Base-by-base conservation (phyloP, 345 rosid species). In the Passiflora organensis region DNA sequence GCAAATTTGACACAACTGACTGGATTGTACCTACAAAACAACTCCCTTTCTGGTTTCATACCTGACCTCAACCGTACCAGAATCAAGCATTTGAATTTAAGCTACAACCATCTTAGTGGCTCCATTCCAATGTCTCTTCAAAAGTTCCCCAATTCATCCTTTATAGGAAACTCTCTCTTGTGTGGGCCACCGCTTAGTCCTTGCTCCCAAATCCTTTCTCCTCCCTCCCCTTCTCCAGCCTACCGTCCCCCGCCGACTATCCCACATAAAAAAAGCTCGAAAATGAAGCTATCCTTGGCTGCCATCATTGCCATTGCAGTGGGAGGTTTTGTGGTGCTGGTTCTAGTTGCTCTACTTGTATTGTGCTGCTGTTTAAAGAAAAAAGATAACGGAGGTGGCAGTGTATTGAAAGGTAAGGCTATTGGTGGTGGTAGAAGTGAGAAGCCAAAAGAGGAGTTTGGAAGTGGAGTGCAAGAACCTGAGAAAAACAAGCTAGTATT, bases 401-500 rank as follows among this genome's bases (percentile, higher is more conserved):
- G 75, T 18, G 80, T 72, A 23, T 73, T 69, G 48, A 62, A 69
- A 45, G 87, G 89, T 69, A 76, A 83, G 70, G 56, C 74, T 45
- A 48, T 74, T 11, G 60, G 68, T 43, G 64, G 68, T 34, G 78
- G 84, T 13, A 74, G 80, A 62, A 59, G 76, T 23, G 95, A 87
- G 77, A 83, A 82, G 65, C 89, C 87, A 24, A 79, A 79, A 53
- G 88, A 80, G 59, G 91, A 80, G 61, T 82, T 80, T 56, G 91
- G 96, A 43, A 82, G 84, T 58, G 95, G 87, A 18, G 87, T 82
- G 68, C 91, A 78, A 72, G 91, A 72, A 71, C 78, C 77, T 25
- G 91, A 80, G 78, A 80, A 83, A 68, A 85, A 87, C 66, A 87
- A 80, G 77, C 82, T 90, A 43, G 88, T 83, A 43, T 91, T 86